Evolutionary conservation across 1,139 yeast genomes (phyloP), one percentile per base, ranked within the genome.

Genomic region (Spathaspora sp.): DNA sequence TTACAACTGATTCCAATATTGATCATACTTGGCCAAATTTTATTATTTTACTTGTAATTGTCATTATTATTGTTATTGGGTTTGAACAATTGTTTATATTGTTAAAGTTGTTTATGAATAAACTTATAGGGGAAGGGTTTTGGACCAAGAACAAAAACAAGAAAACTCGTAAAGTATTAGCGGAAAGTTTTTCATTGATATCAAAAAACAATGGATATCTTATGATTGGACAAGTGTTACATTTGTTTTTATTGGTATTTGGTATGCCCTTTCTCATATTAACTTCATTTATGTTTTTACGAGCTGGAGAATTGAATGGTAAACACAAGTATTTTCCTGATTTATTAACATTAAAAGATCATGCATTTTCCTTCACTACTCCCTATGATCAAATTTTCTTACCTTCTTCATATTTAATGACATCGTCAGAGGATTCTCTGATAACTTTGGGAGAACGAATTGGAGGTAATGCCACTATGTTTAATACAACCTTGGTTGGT

Each of bases 231-330:
- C 61, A 67, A 26, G 45, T 65, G 1, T 50, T 73, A 3, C 61
- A 63, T 43, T 58, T 66, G 29, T 71, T 70, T 46, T 57, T 76
- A 51, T 53, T 59, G 26, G 50, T 66, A 2, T 74, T 74, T 55
- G 75, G 75, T 0, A 63, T 70, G 41, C 84, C 84, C 2, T 74
- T 78, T 44, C 60, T 79, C 45, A 63, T 76, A 0, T 56, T 76
- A 34, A 68, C 80, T 0, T 55, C 71, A 2, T 76, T 63, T 50
- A 60, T 75, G 54, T 67, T 78, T 56, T 51, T 56, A 47, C 46
- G 58, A 7, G 63, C 68, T 7, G 59, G 49, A 8, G 51, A 51
- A 24, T 38, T 52, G 9, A 54, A 52, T 41, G 55, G 55, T 34
- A 49, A 47, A 43, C 48, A 44, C 23, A 44, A 49, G 3, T 24